Evolutionary conservation across 1,284 basidiomycete genomes (phyloP), one percentile per base, ranked within the genome.

Genomic region (Moniliophthora roreri): DNA sequence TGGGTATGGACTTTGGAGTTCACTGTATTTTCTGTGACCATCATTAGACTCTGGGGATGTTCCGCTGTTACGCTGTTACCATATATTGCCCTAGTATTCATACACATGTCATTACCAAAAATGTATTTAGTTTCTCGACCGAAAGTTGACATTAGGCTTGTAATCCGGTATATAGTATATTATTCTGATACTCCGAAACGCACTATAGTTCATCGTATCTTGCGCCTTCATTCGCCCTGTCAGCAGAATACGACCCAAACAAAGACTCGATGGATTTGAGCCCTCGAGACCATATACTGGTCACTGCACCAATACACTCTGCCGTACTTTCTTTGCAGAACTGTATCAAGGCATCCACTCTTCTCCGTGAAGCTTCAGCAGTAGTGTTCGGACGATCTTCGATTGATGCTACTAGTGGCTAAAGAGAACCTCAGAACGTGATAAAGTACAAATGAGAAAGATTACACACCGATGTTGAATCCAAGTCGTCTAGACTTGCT

Each of bases 401-500:
- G 10, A 69, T 69, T 41, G 66, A 67, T 16, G 48, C 24, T 36
- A 60, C 64, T 5, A 69, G 60, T 63, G 68, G 36, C 11, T 42
- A 21, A 21, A 20, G 21, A 26, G 15, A 28, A n/a, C 5, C 24
- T 37, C 20, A 37, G 46, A n/a, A 11, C 16, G n/a, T 3, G 24
- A 18, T 9, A 18, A 15, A 34, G 18, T 20, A 42, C 2, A 16
- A 32, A 13, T 38, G 32, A 4, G 37, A 32, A 18, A 40, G 26
- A 3, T 18, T 10, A 20, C n/a, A 10, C 18, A 35, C 26, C n/a
- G n/a, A n/a, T n/a, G n/a, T n/a, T 51, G 21, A 16, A 42, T 81
- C 89, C 94, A 96, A 74, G 95, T 84, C 51, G 15, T 32, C 26
- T 13, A 23, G 18, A 8, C 8, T 46, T 11, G 44, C 44, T 32